Percentiles rank a stretch among this genome's conserved stretches.
These are phyloP conservation scores for Aspergillus mulundensis DNA, from an alignment of 495 filamentous ascomycete species.

Conservation along the genomic window DNA sequence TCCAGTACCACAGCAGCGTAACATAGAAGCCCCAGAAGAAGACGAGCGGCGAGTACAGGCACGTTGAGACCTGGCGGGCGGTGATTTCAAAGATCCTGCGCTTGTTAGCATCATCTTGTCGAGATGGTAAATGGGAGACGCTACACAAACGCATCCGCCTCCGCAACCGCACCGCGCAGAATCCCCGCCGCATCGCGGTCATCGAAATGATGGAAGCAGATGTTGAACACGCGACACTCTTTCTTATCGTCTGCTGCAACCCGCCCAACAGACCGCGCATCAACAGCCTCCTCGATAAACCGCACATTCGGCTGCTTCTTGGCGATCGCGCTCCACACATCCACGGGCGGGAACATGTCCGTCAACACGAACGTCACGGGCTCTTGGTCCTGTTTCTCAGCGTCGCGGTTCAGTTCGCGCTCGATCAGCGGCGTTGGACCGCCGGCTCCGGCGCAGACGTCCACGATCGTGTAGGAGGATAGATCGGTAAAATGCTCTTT, in stretches of 20 bases:
- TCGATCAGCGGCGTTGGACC: conserved; percentile 65
- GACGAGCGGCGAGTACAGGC: conserved; percentile 52
- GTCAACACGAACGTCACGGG: conserved; percentile 62
- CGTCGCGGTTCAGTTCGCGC: conserved; percentile 45
- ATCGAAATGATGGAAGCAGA: conserved; percentile 76
- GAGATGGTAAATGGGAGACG: neutral
- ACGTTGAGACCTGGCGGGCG: conserved; percentile 48
- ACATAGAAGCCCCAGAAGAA: conserved; percentile 50
- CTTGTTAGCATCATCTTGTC: neutral
- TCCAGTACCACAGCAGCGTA: conserved; percentile 60
- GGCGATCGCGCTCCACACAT: conserved; percentile 54
- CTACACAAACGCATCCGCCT: conserved; percentile 60
- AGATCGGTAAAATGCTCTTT: conserved; percentile 36
- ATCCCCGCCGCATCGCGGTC: conserved; percentile 55
- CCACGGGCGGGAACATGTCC: conserved; percentile 63
- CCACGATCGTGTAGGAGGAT: conserved; percentile 55
- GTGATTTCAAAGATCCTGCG: conserved; percentile 69
- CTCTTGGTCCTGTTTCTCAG: conserved; percentile 21
- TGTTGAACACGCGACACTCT: conserved; percentile 62
- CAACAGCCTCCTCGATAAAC: conserved; percentile 54
- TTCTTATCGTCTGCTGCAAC: neutral
- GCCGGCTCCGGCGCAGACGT: conserved; percentile 72
- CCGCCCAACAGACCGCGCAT: conserved; percentile 49
- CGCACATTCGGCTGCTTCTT: conserved; percentile 47
- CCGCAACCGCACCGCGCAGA: conserved; percentile 58